These are phyloP conservation scores for Venturiaceae sp. DNA, from an alignment of 2,329 filamentous ascomycete genomes.

Conservation along the genomic window DNA sequence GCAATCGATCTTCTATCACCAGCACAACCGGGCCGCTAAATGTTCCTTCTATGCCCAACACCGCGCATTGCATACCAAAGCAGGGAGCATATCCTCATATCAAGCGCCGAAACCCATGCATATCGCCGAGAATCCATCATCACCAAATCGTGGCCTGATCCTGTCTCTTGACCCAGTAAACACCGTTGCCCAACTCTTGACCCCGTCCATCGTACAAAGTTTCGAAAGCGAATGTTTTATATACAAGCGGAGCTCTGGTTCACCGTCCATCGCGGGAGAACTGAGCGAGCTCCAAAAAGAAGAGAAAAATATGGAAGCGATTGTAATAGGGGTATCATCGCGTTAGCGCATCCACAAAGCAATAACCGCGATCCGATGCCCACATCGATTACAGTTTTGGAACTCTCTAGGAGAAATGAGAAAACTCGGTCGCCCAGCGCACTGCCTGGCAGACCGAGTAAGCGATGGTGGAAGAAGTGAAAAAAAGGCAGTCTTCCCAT, in stretches of 20 bases:
- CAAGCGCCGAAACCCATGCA: not conserved
- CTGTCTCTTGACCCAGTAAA: not conserved
- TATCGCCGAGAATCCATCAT: not conserved
- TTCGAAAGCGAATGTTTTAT: not conserved
- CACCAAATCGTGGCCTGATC: not conserved
- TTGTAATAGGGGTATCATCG: constrained; percentile 1
- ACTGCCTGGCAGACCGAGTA: not conserved
- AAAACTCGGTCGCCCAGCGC: not conserved
- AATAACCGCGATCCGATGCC: not conserved
- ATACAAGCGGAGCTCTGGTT: not conserved
- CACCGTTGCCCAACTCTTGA: not conserved
- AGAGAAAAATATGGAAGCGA: not conserved
- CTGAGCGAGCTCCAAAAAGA: not conserved
- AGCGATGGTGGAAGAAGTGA: not conserved
- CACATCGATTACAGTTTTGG: not conserved
- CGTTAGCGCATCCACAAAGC: not conserved
- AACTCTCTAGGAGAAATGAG: not conserved
- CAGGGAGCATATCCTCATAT: not conserved
- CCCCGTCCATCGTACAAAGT: not conserved
- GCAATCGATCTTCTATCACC: not conserved
- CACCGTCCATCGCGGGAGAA: not conserved
- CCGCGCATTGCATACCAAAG: not conserved
- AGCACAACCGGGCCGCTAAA: not conserved
- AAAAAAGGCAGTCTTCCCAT: not conserved
- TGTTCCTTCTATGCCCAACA: not conserved